A percentile compares a stretch with the other conserved stretches of the same genome.
Evolutionary conservation across 148 eudicot genomes (phyloP).

Genomic region (Rheum nobile): DNA sequence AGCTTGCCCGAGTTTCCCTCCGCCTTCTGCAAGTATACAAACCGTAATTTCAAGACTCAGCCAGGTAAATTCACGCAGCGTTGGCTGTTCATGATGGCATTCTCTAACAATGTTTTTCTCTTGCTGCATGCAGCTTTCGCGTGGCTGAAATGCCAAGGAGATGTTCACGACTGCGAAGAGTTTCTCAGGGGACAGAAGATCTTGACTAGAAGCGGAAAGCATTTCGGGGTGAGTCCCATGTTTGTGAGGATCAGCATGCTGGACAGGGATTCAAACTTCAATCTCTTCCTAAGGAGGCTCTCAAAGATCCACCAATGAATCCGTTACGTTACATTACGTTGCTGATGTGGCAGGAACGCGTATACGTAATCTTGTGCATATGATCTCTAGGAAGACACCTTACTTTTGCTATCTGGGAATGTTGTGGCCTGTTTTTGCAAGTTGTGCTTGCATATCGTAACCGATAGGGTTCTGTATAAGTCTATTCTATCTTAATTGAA

Average conservation of each 20-base stretch:
- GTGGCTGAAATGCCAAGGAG: constrained; percentile 78
- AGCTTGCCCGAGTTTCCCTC: constrained; percentile 57
- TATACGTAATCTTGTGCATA: background rate
- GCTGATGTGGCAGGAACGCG: background rate
- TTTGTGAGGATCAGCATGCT: constrained; percentile 82
- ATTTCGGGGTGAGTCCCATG: constrained; percentile 54
- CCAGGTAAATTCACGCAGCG: constrained; percentile 70
- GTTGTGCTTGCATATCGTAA: too few species aligned
- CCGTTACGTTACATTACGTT: background rate
- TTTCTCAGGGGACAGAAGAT: constrained; percentile 53
- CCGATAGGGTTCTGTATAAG: too few species aligned
- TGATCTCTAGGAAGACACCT: constrained; percentile 1
- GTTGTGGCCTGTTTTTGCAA: background rate
- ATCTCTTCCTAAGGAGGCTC: constrained; percentile 51
- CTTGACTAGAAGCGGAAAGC: constrained; percentile 61
- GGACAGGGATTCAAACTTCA: constrained; percentile 39
- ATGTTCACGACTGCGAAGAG: constrained; percentile 55
- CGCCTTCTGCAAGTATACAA: constrained; percentile 48
- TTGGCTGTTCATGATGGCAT: background rate
- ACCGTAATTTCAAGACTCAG: constrained; percentile 42
- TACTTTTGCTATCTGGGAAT: background rate
- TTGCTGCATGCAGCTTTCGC: constrained; percentile 33
- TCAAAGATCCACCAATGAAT: constrained; percentile 12
- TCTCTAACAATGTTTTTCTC: background rate
- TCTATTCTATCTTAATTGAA: too few species aligned